phyloP scores from a whole-genome alignment of 495 filamentous ascomycete species.

The Penicillium odoratum region DNA sequence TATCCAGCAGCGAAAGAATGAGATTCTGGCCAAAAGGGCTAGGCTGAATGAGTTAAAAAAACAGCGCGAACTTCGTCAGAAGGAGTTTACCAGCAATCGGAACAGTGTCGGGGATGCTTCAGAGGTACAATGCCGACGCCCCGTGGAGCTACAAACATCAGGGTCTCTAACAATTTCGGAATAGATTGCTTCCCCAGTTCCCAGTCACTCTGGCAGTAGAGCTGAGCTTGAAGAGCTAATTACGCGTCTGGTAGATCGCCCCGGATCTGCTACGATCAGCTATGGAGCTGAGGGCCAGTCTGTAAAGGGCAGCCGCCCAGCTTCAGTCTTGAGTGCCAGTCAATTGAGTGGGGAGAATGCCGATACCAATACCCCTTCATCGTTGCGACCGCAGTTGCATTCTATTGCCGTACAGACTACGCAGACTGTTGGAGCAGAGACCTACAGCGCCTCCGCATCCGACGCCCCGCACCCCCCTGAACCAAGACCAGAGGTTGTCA shows the following conservation, averaged over 20 bases:
- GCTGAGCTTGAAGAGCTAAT: slow-evolving; percentile 84
- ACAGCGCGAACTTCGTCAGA: slow-evolving; percentile 78
- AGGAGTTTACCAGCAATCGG: slow-evolving; percentile 64
- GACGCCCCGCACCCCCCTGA: slow-evolving; percentile 74
- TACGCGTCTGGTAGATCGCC: slow-evolving; percentile 72
- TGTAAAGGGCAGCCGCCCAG: slow-evolving; percentile 74
- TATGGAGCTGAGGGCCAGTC: slow-evolving; percentile 64
- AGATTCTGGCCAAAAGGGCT: slow-evolving; percentile 90
- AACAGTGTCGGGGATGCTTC: slow-evolving; percentile 61
- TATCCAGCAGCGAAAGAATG: slow-evolving; percentile 86
- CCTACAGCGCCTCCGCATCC: slow-evolving; percentile 65
- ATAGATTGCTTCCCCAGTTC: slow-evolving; percentile 67
- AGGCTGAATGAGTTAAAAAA: slow-evolving; percentile 94
- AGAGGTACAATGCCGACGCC: slow-evolving; percentile 40
- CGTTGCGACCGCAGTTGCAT: slow-evolving; percentile 37
- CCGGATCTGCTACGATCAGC: slow-evolving; percentile 68
- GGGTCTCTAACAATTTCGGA: slow-evolving; percentile 12
- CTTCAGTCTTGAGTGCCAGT: slow-evolving; percentile 75
- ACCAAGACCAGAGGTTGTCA: slow-evolving; percentile 75
- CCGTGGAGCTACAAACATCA: slow-evolving; percentile 16
- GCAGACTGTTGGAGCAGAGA: slow-evolving; percentile 68
- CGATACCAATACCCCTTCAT: slow-evolving; percentile 44
- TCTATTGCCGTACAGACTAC: slow-evolving; percentile 65
- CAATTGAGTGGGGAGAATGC: slow-evolving; percentile 71
- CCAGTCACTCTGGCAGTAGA: slow-evolving; percentile 67